Evolutionary conservation across 257 asterid genomes (phyloP).

Genomic region (Jacaranda mimosifolia): DNA sequence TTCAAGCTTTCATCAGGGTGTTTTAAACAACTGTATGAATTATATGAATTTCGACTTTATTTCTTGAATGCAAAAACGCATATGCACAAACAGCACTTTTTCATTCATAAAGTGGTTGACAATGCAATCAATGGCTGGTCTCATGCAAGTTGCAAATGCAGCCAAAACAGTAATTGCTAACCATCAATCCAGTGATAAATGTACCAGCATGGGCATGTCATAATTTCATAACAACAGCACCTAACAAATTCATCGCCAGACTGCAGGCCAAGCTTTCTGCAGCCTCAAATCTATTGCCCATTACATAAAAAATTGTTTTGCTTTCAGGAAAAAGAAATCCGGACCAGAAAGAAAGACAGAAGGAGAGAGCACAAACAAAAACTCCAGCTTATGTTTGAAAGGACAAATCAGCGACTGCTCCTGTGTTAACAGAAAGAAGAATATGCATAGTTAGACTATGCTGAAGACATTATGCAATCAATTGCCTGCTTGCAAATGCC

Average conservation of each 20-base stretch:
- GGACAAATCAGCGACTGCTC: not conserved
- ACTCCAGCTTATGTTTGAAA: not conserved
- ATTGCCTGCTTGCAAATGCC: conserved; percentile 83
- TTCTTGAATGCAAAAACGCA: too few species aligned
- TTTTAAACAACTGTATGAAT: too few species aligned
- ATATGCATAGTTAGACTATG: conserved; percentile 32
- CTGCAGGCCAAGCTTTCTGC: not conserved
- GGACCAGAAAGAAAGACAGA: not conserved
- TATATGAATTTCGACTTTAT: too few species aligned
- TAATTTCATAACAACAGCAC: conserved; percentile 8
- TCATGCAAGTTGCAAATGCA: too few species aligned
- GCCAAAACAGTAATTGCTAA: too few species aligned
- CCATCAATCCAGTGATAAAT: not conserved
- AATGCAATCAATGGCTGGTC: too few species aligned
- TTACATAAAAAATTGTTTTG: not conserved
- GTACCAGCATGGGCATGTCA: not conserved
- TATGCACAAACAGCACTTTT: too few species aligned
- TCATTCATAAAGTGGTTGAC: too few species aligned
- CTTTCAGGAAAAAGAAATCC: not conserved
- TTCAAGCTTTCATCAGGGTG: too few species aligned
- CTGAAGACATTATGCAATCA: conserved; percentile 74
- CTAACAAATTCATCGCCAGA: not conserved
- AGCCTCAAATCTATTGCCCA: not conserved
- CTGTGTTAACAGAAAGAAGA: not conserved
- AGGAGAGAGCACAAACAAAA: not conserved